Percentiles rank a stretch among this genome's conserved stretches.
These are phyloP conservation scores for Penicillium paxilli DNA, from an alignment of 495 filamentous ascomycete species.

Conservation along the genomic window DNA sequence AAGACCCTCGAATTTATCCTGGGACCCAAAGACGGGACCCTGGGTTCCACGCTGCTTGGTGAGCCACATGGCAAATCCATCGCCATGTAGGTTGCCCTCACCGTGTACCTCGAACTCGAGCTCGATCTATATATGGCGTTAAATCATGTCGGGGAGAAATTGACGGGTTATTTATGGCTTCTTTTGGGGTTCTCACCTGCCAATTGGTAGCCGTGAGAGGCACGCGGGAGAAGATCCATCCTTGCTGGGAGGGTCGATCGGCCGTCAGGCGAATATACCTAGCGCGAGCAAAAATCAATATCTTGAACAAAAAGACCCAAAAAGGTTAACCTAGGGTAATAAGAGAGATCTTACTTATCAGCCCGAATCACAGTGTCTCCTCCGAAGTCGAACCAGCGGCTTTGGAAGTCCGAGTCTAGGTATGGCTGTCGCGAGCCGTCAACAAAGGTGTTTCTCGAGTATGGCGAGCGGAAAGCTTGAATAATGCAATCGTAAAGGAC, in stretches of 20 bases:
- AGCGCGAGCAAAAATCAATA: conserved; percentile 16
- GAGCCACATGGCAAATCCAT: conserved; percentile 98
- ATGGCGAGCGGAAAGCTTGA: background rate
- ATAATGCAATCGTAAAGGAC: background rate
- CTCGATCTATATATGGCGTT: conserved; percentile 62
- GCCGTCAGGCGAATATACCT: conserved; percentile 93
- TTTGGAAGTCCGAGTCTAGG: conserved; percentile 97
- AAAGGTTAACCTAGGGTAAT: too few relatives aligned
- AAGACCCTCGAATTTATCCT: conserved; percentile 89
- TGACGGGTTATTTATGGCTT: too few relatives aligned
- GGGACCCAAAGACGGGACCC: conserved; percentile 86
- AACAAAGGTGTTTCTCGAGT: conserved; percentile 15
- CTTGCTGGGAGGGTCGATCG: conserved; percentile 83
- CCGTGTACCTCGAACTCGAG: conserved; percentile 92
- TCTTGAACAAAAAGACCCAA: too few relatives aligned
- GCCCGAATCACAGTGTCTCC: conserved; percentile 91
- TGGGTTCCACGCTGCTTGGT: conserved; percentile 83
- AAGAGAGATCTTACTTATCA: conserved; percentile 65
- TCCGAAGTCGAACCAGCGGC: conserved; percentile 99
- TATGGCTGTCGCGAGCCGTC: conserved; percentile 68
- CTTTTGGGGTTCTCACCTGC: conserved; percentile 75
- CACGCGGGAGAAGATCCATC: conserved; percentile 91
- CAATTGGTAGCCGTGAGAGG: conserved; percentile 98
- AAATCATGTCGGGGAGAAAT: too few relatives aligned
- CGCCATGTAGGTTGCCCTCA: conserved; percentile 83